Evolutionary conservation across 805 yeast genomes (phyloP), one percentile per base, ranked within the genome.

Genomic region (Metschnikowia borealis): DNA sequence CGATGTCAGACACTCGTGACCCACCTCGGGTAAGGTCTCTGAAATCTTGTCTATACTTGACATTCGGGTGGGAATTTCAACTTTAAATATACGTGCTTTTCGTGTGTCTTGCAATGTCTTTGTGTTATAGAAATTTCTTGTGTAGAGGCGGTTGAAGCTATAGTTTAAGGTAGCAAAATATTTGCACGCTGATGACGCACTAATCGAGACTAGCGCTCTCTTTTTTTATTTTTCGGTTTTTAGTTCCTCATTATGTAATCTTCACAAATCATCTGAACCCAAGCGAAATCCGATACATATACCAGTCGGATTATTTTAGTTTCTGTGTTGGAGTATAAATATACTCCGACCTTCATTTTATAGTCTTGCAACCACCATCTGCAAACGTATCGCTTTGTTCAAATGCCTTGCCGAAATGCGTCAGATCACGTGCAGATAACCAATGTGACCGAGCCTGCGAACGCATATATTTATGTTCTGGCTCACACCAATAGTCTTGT

Each of bases 1-100:
- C 18, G 56, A 45, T 6, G 56, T 50, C 17, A 21, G 53, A 33
- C 53, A 49, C 13, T 45, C 47, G 11, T 49, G 48, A 23, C 40
- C 35, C 14, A 26, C 33, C 26, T 44, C 46, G 5, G 46, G 46
- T 17, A 44, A 21, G 6, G 34, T 17, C 13, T 35, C 46, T n/a
- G 46, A 35, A 17, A 35, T 6, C 17, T 44, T 44, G 10, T 44
- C 46, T 11, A 44, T 21, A 8, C 34, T 37, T 21, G 38, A 42
- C 45, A 42, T 42, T 11, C 13, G n/a, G 6, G 6, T 4, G 10
- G 29, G 11, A 10, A 8, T 8, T 26, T 26, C 29, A 26, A 11
- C 29, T 26, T 8, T 10, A 26, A 8, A 26, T 26, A 26, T 26
- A 8, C 4, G 29, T 26, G 11, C 5, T 26, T 8, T 8, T 26